Evolutionary conservation across 1,139 yeast genomes (phyloP), one percentile per base, ranked within the genome.

Genomic region (Magnusiomyces starmeri): DNA sequence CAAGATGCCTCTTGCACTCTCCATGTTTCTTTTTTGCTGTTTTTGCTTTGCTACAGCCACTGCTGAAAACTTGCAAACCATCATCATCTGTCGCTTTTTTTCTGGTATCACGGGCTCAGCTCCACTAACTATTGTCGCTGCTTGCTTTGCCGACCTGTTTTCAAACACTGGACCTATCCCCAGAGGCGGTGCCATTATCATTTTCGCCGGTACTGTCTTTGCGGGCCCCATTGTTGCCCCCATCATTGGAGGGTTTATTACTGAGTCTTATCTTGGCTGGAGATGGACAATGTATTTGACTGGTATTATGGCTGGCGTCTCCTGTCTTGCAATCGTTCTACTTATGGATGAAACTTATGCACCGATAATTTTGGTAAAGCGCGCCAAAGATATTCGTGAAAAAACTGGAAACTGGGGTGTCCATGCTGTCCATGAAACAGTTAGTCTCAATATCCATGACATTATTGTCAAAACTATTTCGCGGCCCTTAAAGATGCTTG

Each of bases 51-150:
- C 83, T 1, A 79, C 77, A 26, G 95, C 89, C 2, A 75, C 86
- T 10, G 86, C 85, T 34, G 75, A 84, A 62, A 82, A 86, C 61
- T 58, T 84, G 32, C 94, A 86, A 65, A 81, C 94, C 0, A 70
- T 85, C 54, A 67, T 85, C 72, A 68, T 86, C 45, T 78, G 87
- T 66, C 76, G 95, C 56, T 86, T 85, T 66, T 83, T 86, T 64
- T 80, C 81, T 37, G 95, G 95, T 41, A 75, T 81, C 59, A 67
- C 82, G 52, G 95, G 94, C 56, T 86, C 92, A 18, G 87, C 90
- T 8, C 85, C 92, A 0, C 67, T 87, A 63, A 92, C 85, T 21
- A 86, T 85, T 41, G 89, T 85, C 9, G 94, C 95, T 22, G 95
- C 94, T 29, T 77, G 85, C 0, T 81, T 85, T 73, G 83, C 92